Conservation (phyloP, 257 asterid genomes). For the Nicotiana obtusifolia region DNA sequence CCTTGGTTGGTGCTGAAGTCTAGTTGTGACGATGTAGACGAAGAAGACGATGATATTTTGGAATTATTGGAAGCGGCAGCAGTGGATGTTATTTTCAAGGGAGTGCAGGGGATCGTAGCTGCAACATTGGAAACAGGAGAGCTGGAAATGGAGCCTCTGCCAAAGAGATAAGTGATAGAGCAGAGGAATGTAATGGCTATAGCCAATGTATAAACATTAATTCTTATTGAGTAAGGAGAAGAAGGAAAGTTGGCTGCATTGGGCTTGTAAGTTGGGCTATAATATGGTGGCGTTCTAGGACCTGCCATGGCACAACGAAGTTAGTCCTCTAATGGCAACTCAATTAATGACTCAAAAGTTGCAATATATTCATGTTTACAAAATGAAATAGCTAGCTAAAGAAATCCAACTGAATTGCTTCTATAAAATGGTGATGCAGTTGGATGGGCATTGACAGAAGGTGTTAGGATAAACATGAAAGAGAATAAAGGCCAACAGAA, state of each 20-base stretch:
- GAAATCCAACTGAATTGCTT: background rate
- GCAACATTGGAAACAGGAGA: background rate
- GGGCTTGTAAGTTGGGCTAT: background rate
- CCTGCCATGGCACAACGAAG: background rate
- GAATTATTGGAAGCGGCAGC: background rate
- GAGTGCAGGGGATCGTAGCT: conserved; percentile 8
- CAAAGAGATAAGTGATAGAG: background rate
- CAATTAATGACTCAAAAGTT: too few species aligned
- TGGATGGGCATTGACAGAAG: background rate
- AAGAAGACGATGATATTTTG: background rate
- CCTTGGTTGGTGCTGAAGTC: conserved; percentile 50
- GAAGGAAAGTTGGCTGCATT: background rate
- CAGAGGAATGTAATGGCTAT: background rate
- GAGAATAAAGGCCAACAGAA: too few species aligned
- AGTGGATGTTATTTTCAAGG: conserved; percentile 17
- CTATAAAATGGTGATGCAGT: background rate
- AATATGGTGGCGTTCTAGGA: conserved; percentile 2
- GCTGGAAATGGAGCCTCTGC: background rate
- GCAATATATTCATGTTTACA: background rate
- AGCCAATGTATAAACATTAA: conserved; percentile 2
- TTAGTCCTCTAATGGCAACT: background rate
- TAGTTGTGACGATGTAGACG: background rate
- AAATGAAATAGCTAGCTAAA: background rate
- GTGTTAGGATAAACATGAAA: background rate
- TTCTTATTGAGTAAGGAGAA: background rate